Evolutionary conservation across 1,139 yeast species (phyloP), one percentile per base, ranked within the genome.

Genomic region (Hanseniaspora sp.): DNA sequence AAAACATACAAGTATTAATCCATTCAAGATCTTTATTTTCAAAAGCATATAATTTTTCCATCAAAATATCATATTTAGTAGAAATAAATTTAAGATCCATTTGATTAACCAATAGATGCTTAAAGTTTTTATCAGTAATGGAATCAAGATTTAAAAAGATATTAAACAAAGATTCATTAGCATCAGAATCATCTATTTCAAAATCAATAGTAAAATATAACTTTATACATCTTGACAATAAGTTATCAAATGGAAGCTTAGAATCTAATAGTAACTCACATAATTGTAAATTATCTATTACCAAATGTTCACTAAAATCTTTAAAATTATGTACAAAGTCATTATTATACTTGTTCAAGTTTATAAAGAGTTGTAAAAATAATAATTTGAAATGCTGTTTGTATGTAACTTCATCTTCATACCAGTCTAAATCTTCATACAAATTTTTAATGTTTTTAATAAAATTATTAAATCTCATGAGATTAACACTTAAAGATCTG

Each of bases 351-450:
- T 30, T 17, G 13, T 43, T 43, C 33, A 49, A 11, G 8, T 49
- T 43, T 2, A 43, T 43, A 12, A 43, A 43, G 9, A 49, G n/a
- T 37, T 45, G 23, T 13, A 49, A 12, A 17, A 30, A 49, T 15
- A 49, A 38, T n/a, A 46, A 31, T 43, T 48, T 49, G 15, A 49
- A 37, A 33, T 43, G 23, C 18, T 49, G 44, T 13, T 49, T 49
- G 28, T 41, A 43, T 11, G 33, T 13, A n/a, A 30, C 8, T 31
- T 43, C 48, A 23, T 49, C 53, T 43, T 49, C 53, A 30, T 49
- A 49, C 53, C 53, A 49, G 37, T 49, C 48, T 9, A 49, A 34
- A 41, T 49, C 48, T 43, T 49, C 53, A 18, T 49, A 49, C 17
- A 49, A 30, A 43, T 49, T 38, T 13, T 37, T 30, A 12, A 49